Percentiles rank a stretch among this genome's conserved stretches.
These are phyloP conservation scores for Carallia pectinifolia DNA, from an alignment of 345 rosid genomes.

Conservation along the genomic window DNA sequence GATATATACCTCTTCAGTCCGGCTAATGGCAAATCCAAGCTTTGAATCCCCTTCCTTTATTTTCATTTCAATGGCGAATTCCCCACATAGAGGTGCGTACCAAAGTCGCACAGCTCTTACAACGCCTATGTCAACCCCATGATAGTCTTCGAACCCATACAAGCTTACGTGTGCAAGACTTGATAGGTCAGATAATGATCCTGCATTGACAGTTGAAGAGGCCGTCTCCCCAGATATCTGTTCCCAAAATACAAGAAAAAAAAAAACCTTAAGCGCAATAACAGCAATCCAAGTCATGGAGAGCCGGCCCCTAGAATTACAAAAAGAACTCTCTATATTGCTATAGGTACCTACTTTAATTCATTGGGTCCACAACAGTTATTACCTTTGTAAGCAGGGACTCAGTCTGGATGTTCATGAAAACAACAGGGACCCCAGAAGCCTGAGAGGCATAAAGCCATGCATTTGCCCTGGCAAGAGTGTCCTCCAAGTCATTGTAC, in stretches of 20 bases:
- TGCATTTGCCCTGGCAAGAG: slow-evolving; percentile 89
- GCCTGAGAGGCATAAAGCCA: slow-evolving; percentile 86
- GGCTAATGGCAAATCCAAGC: slow-evolving; percentile 97
- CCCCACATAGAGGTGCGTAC: slow-evolving; percentile 77
- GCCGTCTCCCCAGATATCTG: slow-evolving; percentile 97
- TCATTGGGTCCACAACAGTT: background rate
- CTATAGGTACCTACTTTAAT: no score
- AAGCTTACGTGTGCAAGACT: slow-evolving; percentile 71
- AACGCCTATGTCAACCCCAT: slow-evolving; percentile 94
- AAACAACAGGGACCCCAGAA: slow-evolving; percentile 74
- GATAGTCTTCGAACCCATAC: slow-evolving; percentile 97
- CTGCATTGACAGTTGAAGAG: slow-evolving; percentile 76
- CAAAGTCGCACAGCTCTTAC: slow-evolving; percentile 93
- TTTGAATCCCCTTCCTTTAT: slow-evolving; percentile 69
- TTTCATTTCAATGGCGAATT: slow-evolving; percentile 63
- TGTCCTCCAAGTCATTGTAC: slow-evolving; percentile 90
- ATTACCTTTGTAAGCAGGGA: slow-evolving; percentile 90
- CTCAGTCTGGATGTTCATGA: slow-evolving; percentile 91
- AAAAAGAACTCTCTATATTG: background rate
- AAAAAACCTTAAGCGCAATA: background rate
- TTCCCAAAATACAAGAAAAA: slow-evolving; percentile 8
- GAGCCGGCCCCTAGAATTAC: background rate
- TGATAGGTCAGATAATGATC: slow-evolving; percentile 76
- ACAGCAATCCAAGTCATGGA: background rate
- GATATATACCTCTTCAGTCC: slow-evolving; percentile 80